Conservation (phyloP, 2,329 filamentous ascomycete genomes). For the Microsporum audouinii region DNA sequence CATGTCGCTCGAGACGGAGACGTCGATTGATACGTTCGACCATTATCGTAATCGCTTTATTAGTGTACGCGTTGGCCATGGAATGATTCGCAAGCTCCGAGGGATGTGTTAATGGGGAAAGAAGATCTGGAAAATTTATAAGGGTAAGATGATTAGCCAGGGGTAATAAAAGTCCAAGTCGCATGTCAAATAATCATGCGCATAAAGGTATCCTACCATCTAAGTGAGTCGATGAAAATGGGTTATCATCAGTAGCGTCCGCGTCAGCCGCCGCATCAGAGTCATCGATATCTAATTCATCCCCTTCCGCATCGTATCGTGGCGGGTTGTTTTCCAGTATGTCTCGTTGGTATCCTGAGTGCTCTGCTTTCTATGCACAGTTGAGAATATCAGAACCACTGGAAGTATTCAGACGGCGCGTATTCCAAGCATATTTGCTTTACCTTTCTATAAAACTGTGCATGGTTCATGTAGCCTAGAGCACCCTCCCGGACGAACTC, state of each 20-base stretch:
- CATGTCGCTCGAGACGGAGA: slow-evolving; percentile 45
- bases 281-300: slow-evolving; percentile 48
- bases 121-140: slow-evolving; percentile 49
- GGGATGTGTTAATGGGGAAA: slow-evolving; percentile 51
- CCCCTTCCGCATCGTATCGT: slow-evolving; percentile 53
- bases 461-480: slow-evolving; percentile 41
- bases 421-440: slow-evolving; percentile 8
- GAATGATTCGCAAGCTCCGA: slow-evolving; percentile 50
- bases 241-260: slow-evolving; percentile 48
- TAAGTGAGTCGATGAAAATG: slow-evolving; percentile 47
- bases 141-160: neutral
- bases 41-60: slow-evolving; percentile 48
- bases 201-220: slow-evolving; percentile 37
- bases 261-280: slow-evolving; percentile 48
- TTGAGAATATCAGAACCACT: slow-evolving; percentile 1
- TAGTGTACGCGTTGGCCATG: slow-evolving; percentile 47
- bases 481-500: slow-evolving; percentile 45
- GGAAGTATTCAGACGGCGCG: neutral
- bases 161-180: neutral
- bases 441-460: slow-evolving; percentile 47
- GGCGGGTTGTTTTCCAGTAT: slow-evolving; percentile 49
- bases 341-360: slow-evolving; percentile 50
- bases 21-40: slow-evolving; percentile 45
- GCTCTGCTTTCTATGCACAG: slow-evolving; percentile 43
- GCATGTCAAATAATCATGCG: neutral